Conservation (phyloP, 176 grass and related monocot species). For the Cocos nucifera region DNA sequence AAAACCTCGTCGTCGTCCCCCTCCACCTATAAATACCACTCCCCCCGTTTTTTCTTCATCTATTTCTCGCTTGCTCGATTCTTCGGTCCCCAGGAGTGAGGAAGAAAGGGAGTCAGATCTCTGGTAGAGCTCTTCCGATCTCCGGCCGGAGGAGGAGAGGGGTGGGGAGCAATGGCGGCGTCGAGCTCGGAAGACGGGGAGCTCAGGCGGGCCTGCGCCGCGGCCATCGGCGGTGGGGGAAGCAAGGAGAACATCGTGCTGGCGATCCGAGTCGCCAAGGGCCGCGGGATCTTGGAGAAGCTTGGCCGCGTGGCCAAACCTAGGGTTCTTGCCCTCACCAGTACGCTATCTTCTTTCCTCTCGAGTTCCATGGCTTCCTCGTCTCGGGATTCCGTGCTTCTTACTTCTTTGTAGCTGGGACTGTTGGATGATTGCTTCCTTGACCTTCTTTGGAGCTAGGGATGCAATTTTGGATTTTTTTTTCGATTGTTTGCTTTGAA, state of each 20-base stretch:
- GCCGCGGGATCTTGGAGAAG: constrained; percentile 94
- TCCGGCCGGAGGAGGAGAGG: not conserved
- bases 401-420: constrained; percentile 4
- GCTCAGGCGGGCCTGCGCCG: constrained; percentile 55
- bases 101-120: not conserved
- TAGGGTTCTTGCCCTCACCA: constrained; percentile 72
- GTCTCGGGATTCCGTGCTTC: no score
- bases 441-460: no score
- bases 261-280: constrained; percentile 95
- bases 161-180: constrained; percentile 47
- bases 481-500: no score
- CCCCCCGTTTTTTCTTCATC: no score
- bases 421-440: not conserved
- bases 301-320: constrained; percentile 88
- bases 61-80: not conserved
- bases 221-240: constrained; percentile 60
- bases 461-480: no score
- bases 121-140: not conserved
- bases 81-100: not conserved
- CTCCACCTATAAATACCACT: no score
- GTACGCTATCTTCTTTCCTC: constrained; percentile 17
- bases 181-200: constrained; percentile 81
- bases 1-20: no score
- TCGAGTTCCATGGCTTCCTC: not conserved
- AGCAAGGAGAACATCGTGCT: constrained; percentile 65